Percentiles rank a stretch among this genome's conserved stretches.
phyloP scores from a whole-genome alignment of 2,329 filamentous ascomycete species.

The Calonectria hongkongensis region DNA sequence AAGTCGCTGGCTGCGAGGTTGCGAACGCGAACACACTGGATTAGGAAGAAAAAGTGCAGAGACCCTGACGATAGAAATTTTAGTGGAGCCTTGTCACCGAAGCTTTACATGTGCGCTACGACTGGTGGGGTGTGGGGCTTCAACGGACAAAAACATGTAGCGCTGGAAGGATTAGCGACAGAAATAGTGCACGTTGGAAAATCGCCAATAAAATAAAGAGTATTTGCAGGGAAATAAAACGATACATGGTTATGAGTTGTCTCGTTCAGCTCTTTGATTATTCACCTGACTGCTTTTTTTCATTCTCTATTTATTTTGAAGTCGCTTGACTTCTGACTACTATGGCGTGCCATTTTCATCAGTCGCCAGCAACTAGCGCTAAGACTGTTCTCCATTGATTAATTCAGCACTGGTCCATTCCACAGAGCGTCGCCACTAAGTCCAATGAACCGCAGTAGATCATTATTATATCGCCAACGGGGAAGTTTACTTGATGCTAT shows the following conservation, averaged over 20 bases:
- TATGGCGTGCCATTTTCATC: too few relatives aligned
- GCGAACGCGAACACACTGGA: constrained; percentile 26
- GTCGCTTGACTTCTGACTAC: too few relatives aligned
- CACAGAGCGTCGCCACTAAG: neutral
- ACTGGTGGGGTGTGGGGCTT: constrained; percentile 49
- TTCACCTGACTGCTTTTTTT: too few relatives aligned
- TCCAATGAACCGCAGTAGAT: neutral
- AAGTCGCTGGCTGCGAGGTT: constrained; percentile 33
- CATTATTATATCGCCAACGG: neutral
- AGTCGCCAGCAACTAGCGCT: constrained; percentile 22
- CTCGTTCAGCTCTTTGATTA: too few relatives aligned
- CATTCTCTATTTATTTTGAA: too few relatives aligned
- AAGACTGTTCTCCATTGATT: constrained; percentile 11
- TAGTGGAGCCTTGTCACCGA: constrained; percentile 46
- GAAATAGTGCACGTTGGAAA: constrained; percentile 6
- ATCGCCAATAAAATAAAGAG: too few relatives aligned
- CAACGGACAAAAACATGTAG: neutral
- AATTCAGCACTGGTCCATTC: neutral
- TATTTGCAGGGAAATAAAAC: too few relatives aligned
- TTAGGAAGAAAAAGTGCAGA: constrained; percentile 45
- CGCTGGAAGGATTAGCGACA: constrained; percentile 15
- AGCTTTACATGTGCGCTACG: constrained; percentile 17
- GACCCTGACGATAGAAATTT: constrained; percentile 51
- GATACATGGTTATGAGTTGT: too few relatives aligned
- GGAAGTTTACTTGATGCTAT: neutral